A percentile compares a stretch with the other conserved stretches of the same genome.
Conservation (phyloP, 2,329 filamentous ascomycete genomes). For the Ceratocystis smalleyi region DNA sequence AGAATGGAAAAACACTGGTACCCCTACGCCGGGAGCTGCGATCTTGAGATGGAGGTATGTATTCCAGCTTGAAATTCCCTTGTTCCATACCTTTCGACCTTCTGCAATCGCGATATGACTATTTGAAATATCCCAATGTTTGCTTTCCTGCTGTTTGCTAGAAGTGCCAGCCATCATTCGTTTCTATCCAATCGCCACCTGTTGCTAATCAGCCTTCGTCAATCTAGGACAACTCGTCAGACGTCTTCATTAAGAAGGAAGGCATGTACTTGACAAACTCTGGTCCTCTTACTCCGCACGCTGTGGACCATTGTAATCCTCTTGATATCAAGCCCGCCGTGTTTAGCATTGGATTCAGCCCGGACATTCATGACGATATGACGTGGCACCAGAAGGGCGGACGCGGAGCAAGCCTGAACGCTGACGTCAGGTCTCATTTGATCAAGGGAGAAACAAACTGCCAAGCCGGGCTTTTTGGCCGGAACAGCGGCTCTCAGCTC, state of each 20-base stretch:
- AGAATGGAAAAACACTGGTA: constrained; percentile 11
- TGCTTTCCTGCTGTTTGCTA: background rate
- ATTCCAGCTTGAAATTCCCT: background rate
- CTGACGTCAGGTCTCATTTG: background rate
- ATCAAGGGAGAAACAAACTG: background rate
- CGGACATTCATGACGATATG: background rate
- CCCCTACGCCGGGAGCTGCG: background rate
- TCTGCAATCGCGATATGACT: background rate
- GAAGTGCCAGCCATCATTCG: background rate
- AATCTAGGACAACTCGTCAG: background rate
- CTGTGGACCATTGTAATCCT: background rate
- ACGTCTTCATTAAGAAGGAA: background rate
- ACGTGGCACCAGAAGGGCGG: background rate
- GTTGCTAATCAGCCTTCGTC: background rate
- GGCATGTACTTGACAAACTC: background rate
- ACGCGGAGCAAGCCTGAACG: background rate
- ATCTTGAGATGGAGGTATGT: constrained; percentile 7
- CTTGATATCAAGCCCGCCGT: background rate
- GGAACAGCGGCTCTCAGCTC: background rate
- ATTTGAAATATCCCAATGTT: background rate
- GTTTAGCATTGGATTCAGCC: background rate
- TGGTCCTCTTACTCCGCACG: background rate
- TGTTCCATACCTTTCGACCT: background rate
- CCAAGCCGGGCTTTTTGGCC: background rate
- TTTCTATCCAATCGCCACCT: background rate